Conservation (phyloP, 192 early-diverging fungal species). For the Coemansia sp. region DNA sequence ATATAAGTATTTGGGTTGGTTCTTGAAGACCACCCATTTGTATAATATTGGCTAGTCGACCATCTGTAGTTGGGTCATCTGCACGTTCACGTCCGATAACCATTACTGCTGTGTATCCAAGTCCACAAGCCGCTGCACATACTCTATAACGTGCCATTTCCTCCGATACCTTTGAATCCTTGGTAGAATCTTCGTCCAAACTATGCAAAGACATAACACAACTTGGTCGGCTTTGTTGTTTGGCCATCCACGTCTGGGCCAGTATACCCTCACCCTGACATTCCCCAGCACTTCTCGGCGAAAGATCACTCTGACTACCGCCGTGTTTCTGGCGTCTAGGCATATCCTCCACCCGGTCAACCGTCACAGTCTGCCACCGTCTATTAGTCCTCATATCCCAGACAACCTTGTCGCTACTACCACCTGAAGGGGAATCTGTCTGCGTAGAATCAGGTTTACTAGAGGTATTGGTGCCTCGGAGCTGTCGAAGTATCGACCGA, state of each 20-base stretch:
- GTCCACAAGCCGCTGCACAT: conserved; percentile 31
- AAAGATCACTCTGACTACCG: neutral
- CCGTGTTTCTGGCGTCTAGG: conserved; percentile 25
- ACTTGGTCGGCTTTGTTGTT: conserved; percentile 24
- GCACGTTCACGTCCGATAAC: conserved; percentile 21
- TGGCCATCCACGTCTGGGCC: conserved; percentile 6
- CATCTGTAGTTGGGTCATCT: conserved; percentile 13
- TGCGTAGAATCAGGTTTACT: neutral
- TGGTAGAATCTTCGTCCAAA: neutral
- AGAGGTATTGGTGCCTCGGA: conserved; percentile 13
- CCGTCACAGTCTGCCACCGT: conserved; percentile 38
- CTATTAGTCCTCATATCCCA: conserved; percentile 20
- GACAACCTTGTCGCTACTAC: neutral
- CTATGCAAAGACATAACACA: conserved; percentile 39
- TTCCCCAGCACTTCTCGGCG: neutral
- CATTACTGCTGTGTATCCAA: conserved; percentile 38
- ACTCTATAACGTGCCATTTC: conserved; percentile 52
- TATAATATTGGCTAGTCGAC: conserved; percentile 12
- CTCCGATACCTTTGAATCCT: neutral
- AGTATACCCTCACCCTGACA: conserved; percentile 12
- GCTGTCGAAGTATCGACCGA: conserved; percentile 35
- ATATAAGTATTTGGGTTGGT: conserved; percentile 25
- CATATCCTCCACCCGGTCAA: conserved; percentile 38
- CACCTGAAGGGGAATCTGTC: neutral
- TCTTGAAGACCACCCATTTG: conserved; percentile 30